Evolutionary conservation across 2,329 filamentous ascomycete species (phyloP), one percentile per base, ranked within the genome.

Genomic region (Ilyonectria sp.): DNA sequence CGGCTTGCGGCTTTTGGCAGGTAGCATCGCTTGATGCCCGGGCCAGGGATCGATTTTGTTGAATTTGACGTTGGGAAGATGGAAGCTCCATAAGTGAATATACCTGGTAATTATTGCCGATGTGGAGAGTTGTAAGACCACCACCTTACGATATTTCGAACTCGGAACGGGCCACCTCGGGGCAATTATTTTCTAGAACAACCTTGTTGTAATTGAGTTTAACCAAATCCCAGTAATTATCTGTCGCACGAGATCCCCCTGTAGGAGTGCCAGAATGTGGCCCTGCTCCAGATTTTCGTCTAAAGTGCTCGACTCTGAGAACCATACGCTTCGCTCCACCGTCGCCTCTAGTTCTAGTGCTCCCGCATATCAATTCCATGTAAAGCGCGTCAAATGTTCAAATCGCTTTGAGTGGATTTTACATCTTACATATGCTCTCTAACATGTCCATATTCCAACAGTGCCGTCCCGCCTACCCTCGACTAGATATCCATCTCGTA

Each of bases 401-500:
- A 65, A 70, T 68, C 58, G 68, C 61, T 71, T 69, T 66, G 68
- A 68, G 68, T 61, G 71, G 68, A 70, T 73, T 64, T 75, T 74
- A 76, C 69, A 76, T 70, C 54, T 68, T 75, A 69, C 68, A 68
- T 66, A 69, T 70, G 60, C 69, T 63, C 56, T 70, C 70, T 81
- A 88, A 76, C 93, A 95, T 63, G 91, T 93, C 96, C 96, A 99
- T 57, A 97, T 92, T 44, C 95, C 96, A 33, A 99, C 91, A 60
- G 93, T 89, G 62, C 96, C 96, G 78, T 98, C 94, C 75, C 89
- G 91, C 71, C 96, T 89, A 43, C 96, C 96, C 81, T 98, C 96
- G 2, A 97, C 89, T 78, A 98, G 85, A 82, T 97, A 99, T 1
- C 96, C 96, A 76, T 99, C 96, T 82, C 94, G 94, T 78, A 98